Evolutionary conservation across 208 protist species (phyloP).

Genomic region (Naegleria fowleri): DNA sequence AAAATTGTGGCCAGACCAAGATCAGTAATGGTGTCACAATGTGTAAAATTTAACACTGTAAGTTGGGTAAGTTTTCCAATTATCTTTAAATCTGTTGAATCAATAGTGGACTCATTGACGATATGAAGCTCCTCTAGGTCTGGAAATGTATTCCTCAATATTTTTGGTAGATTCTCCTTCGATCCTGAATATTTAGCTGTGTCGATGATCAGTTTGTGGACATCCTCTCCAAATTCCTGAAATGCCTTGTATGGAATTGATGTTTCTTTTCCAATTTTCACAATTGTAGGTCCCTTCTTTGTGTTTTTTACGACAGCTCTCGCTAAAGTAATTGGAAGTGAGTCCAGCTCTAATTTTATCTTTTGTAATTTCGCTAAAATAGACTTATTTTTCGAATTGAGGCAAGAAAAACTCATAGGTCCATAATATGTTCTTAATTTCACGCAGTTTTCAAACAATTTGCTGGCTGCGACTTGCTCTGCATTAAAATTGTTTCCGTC

Average conservation of each 20-base stretch:
- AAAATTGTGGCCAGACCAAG: not conserved
- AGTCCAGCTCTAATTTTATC: not conserved
- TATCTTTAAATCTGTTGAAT: not conserved
- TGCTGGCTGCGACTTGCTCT: not conserved
- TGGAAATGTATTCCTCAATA: not conserved
- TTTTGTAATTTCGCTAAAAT: not conserved
- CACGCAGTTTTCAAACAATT: not conserved
- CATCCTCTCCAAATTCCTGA: not conserved
- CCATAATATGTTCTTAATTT: not conserved
- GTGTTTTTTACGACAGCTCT: not conserved
- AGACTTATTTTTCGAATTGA: not conserved
- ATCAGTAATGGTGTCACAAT: not conserved
- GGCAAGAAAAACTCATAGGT: not conserved
- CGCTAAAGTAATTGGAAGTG: not conserved
- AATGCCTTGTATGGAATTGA: not conserved
- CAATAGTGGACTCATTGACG: not conserved
- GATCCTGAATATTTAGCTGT: not conserved
- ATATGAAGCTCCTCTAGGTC: not conserved
- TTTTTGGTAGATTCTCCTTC: not conserved
- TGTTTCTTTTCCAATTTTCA: not conserved
- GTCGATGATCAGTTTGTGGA: not conserved
- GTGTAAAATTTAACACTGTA: not conserved
- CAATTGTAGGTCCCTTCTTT: not conserved
- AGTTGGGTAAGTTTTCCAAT: not conserved
- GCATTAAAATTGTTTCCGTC: not conserved